Conservation (phyloP, 495 filamentous ascomycete species). For the Xylaria scruposa region DNA sequence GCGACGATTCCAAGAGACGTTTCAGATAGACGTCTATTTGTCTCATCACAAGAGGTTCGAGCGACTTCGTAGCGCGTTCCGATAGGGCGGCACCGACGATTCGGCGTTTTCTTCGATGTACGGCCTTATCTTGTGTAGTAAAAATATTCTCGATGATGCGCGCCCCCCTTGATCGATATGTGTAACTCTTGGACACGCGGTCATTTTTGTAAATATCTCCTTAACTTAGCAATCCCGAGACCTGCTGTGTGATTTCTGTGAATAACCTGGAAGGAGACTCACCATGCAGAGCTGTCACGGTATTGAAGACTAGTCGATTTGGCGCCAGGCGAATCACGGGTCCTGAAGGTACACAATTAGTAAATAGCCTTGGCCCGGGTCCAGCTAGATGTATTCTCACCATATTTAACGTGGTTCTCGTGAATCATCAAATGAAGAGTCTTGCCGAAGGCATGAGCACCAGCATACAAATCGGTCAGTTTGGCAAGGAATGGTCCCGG, state of each 20-base stretch:
- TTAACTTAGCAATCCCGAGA: neutral
- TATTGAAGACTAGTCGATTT: conserved; percentile 55
- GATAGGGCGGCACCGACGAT: conserved; percentile 25
- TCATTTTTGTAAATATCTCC: conserved; percentile 7
- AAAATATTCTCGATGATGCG: conserved; percentile 1
- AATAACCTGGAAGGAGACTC: conserved; percentile 30
- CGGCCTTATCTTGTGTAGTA: conserved; percentile 9
- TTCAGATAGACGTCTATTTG: conserved; percentile 12
- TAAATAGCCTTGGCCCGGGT: neutral
- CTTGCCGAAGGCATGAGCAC: conserved; percentile 48
- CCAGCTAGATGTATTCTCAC: conserved; percentile 27
- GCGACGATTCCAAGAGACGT: neutral
- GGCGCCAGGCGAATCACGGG: conserved; percentile 54
- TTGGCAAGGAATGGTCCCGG: conserved; percentile 57
- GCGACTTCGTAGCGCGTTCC: conserved; percentile 25
- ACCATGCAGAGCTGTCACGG: conserved; percentile 46
- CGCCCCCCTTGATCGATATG: neutral
- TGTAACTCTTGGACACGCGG: neutral
- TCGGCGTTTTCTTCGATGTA: conserved; percentile 30
- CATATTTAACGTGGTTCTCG: conserved; percentile 51
- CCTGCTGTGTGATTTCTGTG: neutral
- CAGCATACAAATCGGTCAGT: conserved; percentile 47
- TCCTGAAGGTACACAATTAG: conserved; percentile 30
- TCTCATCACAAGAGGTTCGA: conserved; percentile 27
- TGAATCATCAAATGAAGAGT: conserved; percentile 53